These are phyloP conservation scores for Pleurotus eryngii DNA, from an alignment of 768 basidiomycete genomes.

Conservation along the genomic window DNA sequence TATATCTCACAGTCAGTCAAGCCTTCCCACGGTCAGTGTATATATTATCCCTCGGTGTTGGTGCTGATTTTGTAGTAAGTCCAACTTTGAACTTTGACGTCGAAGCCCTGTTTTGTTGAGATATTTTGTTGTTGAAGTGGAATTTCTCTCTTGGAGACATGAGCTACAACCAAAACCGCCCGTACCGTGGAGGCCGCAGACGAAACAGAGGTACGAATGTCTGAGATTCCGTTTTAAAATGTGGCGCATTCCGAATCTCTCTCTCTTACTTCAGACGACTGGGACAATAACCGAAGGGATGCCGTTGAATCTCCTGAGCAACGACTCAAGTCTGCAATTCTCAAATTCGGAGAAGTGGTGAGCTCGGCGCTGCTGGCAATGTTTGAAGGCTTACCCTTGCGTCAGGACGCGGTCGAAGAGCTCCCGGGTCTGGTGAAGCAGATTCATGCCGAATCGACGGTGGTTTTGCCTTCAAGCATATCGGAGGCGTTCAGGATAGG, in stretches of 20 bases:
- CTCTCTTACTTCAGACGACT: constrained; percentile 49
- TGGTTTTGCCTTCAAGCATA: constrained; percentile 52
- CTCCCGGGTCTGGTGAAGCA: constrained; percentile 62
- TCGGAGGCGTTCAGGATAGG: constrained; percentile 75
- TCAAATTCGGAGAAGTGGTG: constrained; percentile 82
- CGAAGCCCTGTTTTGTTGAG: neutral
- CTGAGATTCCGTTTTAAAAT: constrained; percentile 4
- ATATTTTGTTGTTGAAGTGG: neutral
- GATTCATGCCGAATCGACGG: constrained; percentile 55
- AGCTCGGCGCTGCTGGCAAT: constrained; percentile 24
- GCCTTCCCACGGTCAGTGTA: neutral
- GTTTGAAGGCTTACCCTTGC: constrained; percentile 6
- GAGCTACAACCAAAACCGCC: constrained; percentile 51
- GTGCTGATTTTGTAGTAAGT: neutral
- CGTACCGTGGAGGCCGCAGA: constrained; percentile 44
- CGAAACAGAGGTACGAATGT: constrained; percentile 52
- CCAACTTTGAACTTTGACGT: constrained; percentile 14
- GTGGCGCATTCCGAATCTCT: constrained; percentile 14
- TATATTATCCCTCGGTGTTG: neutral
- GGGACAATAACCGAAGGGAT: constrained; percentile 65
- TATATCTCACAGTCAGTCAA: neutral
- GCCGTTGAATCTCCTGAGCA: constrained; percentile 69
- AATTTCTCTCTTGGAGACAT: constrained; percentile 27
- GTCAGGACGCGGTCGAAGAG: constrained; percentile 69
- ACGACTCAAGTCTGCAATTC: constrained; percentile 60